phyloP scores from a whole-genome alignment of 352 stramenopile species.

The Pythium myriotylum region DNA sequence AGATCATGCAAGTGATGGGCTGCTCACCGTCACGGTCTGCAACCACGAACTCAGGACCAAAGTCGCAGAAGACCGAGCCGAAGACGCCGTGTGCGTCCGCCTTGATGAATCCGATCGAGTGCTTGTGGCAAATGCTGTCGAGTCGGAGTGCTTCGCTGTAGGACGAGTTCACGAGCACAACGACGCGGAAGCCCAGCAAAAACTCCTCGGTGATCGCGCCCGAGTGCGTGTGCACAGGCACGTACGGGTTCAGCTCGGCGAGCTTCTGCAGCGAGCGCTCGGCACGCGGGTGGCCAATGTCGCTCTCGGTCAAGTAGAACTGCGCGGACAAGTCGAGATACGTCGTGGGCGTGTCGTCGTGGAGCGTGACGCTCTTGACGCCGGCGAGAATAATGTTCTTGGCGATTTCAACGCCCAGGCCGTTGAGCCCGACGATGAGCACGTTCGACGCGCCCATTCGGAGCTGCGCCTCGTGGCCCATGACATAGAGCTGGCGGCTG shows the following conservation, averaged over 20 bases:
- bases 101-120: conserved; percentile 92
- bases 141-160: conserved; percentile 73
- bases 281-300: conserved; percentile 89
- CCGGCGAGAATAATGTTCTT: conserved; percentile 99
- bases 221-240: conserved; percentile 75
- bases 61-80: conserved; percentile 97
- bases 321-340: conserved; percentile 93
- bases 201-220: conserved; percentile 76
- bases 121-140: conserved; percentile 82
- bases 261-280: conserved; percentile 88
- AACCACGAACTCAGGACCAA: conserved; percentile 95
- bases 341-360: conserved; percentile 87
- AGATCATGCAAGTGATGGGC: conserved; percentile 92
- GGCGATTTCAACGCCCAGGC: conserved; percentile 96
- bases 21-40: conserved; percentile 94
- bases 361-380: conserved; percentile 94
- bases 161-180: conserved; percentile 86
- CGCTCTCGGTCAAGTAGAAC: conserved; percentile 93
- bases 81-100: conserved; percentile 94
- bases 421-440: conserved; percentile 95
- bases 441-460: conserved; percentile 96
- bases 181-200: conserved; percentile 68
- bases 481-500: conserved; percentile 98
- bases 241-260: conserved; percentile 97
- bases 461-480: conserved; percentile 98